Evolutionary conservation across 1,284 basidiomycete species (phyloP), one percentile per base, ranked within the genome.

Genomic region (Rhodotorula sp.): DNA sequence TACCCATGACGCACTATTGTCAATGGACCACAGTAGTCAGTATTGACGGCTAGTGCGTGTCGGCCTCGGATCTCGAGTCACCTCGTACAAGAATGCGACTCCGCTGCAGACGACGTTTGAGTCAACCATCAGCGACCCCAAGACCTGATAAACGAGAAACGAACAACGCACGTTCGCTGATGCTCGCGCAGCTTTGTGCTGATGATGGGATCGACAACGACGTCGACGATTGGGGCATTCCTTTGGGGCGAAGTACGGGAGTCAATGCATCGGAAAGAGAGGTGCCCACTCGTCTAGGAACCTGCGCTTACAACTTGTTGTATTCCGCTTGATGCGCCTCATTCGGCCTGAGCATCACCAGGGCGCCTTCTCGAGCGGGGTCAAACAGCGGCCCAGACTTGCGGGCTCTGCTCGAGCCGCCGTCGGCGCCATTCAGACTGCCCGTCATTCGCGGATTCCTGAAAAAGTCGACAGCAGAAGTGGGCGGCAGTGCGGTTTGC

Each of bases 151-250:
- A 85, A 89, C 55, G 67, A 49, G 59, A 62, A 29, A 61, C 6
- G 26, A 0, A 17, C 12, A 30, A 67, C 82, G 37, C 77, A 85
- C 95, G 96, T 92, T 62, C 87, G 84, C 79, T 99, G 96, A 82
- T 99, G 96, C 4, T 90, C 88, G 58, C 95, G 86, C 80, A 99
- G 86, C 66, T 87, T 86, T 60, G 86, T 85, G 2, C 87, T 83
- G 24, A 99, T 80, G n/a, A 89, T 82, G 0, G 95, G 95, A 79
- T 99, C 95, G n/a, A 99, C 80, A 1, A 99, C 95, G 17, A 99
- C 94, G 64, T 92, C 89, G 20, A 94, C 86, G 29, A 93, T 80
- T 0, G 78, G 77, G 2, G 77, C 72, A 0, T 66, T 65, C 53
- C 81, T 82, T 64, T 22, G 8, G n/a, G 6, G 14, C 10, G 86